Evolutionary conservation across 2,329 filamentous ascomycete species (phyloP), one percentile per base, ranked within the genome.

Genomic region (Aureobasidium sp.): DNA sequence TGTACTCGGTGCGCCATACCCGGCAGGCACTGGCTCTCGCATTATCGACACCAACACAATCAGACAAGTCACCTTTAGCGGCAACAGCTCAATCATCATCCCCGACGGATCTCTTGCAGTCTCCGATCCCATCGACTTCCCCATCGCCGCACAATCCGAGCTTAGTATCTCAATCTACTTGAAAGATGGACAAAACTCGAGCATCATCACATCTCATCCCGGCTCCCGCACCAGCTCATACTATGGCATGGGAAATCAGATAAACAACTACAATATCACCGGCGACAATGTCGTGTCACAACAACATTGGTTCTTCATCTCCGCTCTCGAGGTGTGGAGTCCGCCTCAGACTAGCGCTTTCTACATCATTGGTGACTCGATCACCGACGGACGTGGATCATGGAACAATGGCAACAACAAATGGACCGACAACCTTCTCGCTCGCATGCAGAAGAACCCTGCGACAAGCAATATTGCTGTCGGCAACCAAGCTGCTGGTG

Each of bases 401-500:
- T 51, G 47, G 47, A 51, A 51, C 29, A 51, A 51, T 24, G 47
- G 47, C 47, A 51, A 51, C 8, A 51, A 51, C 29, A 51, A 51
- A 10, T 86, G 84, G 84, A 81, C 84, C 1, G 82, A 86, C 67
- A 74, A 83, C 0, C 74, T 87, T 15, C 73, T 84, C 34, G 73
- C 74, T 9, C 77, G 77, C 61, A 73, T 86, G 76, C 78, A 83
- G 68, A 69, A 78, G 66, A 69, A 77, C 51, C 69, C 71, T 10
- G 65, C 71, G 13, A 79, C 81, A 47, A 75, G 73, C 24, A 74
- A 80, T 64, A 78, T 88, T 55, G 79, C 80, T 12, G 73, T 88
- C 13, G 76, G 80, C 65, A 88, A 88, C 73, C 82, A 88, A 72
- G 86, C 85, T 1, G 86, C 86, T 1, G 86, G 86, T 46, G 87